These are phyloP conservation scores for Colletotrichum orchidophilum DNA, from an alignment of 2,329 filamentous ascomycete species.

Conservation along the genomic window DNA sequence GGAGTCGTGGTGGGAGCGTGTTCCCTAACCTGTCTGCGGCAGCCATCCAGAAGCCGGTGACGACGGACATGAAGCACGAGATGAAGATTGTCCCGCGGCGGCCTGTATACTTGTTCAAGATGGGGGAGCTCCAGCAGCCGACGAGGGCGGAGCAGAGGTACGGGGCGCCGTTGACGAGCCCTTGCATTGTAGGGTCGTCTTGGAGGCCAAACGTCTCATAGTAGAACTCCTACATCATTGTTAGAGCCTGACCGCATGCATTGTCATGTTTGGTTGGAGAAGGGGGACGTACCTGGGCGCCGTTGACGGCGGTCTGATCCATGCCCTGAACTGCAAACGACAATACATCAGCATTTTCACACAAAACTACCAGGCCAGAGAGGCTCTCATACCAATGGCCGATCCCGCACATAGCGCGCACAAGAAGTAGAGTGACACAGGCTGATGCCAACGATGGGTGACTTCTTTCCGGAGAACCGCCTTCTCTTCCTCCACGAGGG, in stretches of 20 bases:
- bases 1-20: conserved; percentile 38
- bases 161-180: conserved; percentile 64
- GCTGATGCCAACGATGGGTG: conserved; percentile 44
- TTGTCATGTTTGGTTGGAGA: background rate
- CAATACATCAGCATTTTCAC: background rate
- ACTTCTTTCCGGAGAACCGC: conserved; percentile 40
- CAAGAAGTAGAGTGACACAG: conserved; percentile 46
- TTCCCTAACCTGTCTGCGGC: conserved; percentile 61
- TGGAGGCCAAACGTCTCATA: conserved; percentile 44
- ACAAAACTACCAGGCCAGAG: background rate
- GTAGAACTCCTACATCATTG: conserved; percentile 45
- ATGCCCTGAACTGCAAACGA: conserved; percentile 61
- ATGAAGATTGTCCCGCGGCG: conserved; percentile 73
- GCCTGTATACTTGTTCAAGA: conserved; percentile 69
- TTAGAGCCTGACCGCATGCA: conserved; percentile 38
- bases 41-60: conserved; percentile 64
- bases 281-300: conserved; percentile 69
- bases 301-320: conserved; percentile 73
- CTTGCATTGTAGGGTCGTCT: conserved; percentile 55
- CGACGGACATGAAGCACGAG: conserved; percentile 64
- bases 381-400: conserved; percentile 52
- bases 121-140: conserved; percentile 47
- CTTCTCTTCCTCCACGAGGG: conserved; percentile 42
- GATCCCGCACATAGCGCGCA: conserved; percentile 46
- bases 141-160: conserved; percentile 60